Base-by-base conservation (phyloP, 768 basidiomycete species). In the Dioszegia hungarica region DNA sequence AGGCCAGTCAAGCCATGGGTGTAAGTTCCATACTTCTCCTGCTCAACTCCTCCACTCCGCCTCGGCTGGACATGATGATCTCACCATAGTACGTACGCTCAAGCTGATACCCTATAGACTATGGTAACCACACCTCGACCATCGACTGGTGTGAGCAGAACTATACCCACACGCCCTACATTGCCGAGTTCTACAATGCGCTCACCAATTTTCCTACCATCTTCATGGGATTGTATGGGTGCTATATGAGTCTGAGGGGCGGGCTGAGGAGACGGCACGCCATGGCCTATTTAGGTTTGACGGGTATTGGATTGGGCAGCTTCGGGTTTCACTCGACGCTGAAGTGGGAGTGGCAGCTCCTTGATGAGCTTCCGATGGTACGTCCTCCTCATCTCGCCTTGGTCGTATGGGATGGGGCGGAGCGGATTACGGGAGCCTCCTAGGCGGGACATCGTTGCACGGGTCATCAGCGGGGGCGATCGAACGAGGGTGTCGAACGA, bases 311-410 rank as follows among this genome's bases (percentile, higher is more conserved):
- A 17, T 58, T 87, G 10, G 87, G 88, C 17, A 87, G 86, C 68
- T 84, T 85, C 64, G 82, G 84, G 44, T 90, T 90, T 71, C 88
- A 90, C 62, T 85, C 85, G 10, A 88, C 86, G 1, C 78, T 90
- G 25, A 78, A 82, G 37, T 90, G 84, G 73, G 81, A 84, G 61
- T 87, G 87, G 10, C 88, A 90, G 67, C 60, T 77, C 50, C 85
- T 86, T 31, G 88, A 90, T 64, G 88, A 90, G 69, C 78, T 90
- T 8, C 88, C 87, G 2, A 89, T 90, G 88, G 73, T 74, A 48
- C 62, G 70, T 66, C n/a, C 20, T n/a, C n/a, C n/a, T 31, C 24
- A n/a, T 14, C 19, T 11, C 3, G 12, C 22, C 20, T 39, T 11
- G n/a, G n/a, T n/a, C n/a, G n/a, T n/a, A n/a, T n/a, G n/a, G n/a